Percentiles rank a stretch among this genome's conserved stretches.
Evolutionary conservation across 148 eudicot genomes (phyloP).

Genomic region (Salicornia ramosissima): DNA sequence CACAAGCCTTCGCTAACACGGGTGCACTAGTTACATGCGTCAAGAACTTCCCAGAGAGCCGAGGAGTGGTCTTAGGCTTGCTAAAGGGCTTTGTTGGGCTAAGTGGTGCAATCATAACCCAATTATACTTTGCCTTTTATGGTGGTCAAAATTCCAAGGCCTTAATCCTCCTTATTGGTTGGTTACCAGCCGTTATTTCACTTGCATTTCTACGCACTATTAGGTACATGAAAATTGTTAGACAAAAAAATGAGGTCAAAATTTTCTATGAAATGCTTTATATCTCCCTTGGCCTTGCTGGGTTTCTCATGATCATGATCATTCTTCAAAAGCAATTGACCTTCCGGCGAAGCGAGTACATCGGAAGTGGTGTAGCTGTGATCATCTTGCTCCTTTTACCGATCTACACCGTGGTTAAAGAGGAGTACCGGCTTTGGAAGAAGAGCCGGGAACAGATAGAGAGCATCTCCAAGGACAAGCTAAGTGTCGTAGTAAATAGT

Average conservation of each 20-base stretch:
- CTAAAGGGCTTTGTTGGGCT: slow-evolving; percentile 38
- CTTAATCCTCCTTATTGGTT: slow-evolving; percentile 38
- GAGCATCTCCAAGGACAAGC: slow-evolving; percentile 14
- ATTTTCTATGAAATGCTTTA: slow-evolving; percentile 40
- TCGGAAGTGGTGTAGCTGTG: slow-evolving; percentile 27
- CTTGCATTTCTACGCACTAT: slow-evolving; percentile 32
- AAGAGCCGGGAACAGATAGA: slow-evolving; percentile 13
- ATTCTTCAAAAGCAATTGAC: slow-evolving; percentile 26
- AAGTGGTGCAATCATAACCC: slow-evolving; percentile 42
- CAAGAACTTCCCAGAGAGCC: slow-evolving; percentile 45
- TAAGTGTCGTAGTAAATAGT: slow-evolving; percentile 19
- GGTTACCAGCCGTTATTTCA: slow-evolving; percentile 40
- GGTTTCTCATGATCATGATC: slow-evolving; percentile 38
- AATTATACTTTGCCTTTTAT: slow-evolving; percentile 35
- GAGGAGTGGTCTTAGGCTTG: slow-evolving; percentile 36
- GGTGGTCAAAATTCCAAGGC: slow-evolving; percentile 29
- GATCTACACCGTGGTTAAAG: slow-evolving; percentile 25
- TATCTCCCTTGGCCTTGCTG: slow-evolving; percentile 38
- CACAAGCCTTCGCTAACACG: slow-evolving; percentile 43
- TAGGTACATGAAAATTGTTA: slow-evolving; percentile 23
- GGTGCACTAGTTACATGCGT: slow-evolving; percentile 46
- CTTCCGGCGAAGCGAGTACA: slow-evolving; percentile 24
- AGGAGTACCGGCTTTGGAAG: slow-evolving; percentile 30
- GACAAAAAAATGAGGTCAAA: slow-evolving; percentile 26
- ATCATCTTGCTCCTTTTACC: slow-evolving; percentile 28